These are phyloP conservation scores for Zygnema circumcarinatum DNA, from an alignment of 139 green algal genomes.

Conservation along the genomic window DNA sequence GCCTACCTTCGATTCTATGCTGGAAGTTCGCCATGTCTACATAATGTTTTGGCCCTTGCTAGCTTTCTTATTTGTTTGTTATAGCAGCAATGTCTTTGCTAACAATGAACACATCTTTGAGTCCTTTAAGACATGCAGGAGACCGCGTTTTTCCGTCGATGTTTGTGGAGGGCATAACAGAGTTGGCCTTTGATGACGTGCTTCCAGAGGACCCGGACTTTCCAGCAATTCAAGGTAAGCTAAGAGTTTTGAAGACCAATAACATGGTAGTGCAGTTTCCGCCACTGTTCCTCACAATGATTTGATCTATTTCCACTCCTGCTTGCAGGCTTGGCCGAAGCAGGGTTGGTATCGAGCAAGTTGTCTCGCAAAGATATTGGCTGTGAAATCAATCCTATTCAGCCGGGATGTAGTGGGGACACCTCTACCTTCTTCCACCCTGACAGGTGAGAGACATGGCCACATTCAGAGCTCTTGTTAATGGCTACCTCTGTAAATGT, in stretches of 20 bases:
- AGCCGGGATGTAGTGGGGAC: neutral
- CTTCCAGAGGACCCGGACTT: conserved; percentile 39
- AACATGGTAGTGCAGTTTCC: too few species aligned
- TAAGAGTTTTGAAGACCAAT: neutral
- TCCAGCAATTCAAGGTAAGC: conserved; percentile 46
- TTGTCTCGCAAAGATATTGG: conserved; percentile 7
- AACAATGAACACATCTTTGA: too few species aligned
- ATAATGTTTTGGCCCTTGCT: too few species aligned
- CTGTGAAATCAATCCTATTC: neutral
- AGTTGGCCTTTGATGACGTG: conserved; percentile 50
- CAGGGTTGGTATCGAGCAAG: conserved; percentile 25
- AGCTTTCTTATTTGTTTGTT: too few species aligned
- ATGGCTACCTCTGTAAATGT: too few species aligned
- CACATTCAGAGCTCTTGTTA: too few species aligned
- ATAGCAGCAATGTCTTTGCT: too few species aligned
- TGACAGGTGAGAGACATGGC: conserved; percentile 21
- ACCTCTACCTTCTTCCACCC: conserved; percentile 1
- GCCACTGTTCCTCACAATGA: neutral
- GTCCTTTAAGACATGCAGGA: neutral
- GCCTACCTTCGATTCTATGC: too few species aligned
- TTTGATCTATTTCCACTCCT: neutral
- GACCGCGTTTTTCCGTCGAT: conserved; percentile 41
- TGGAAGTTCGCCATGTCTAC: too few species aligned
- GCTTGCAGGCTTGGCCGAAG: conserved; percentile 33
- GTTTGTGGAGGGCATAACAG: conserved; percentile 51